A percentile compares a stretch with the other conserved stretches of the same genome.
phyloP scores from a whole-genome alignment of 2,329 filamentous ascomycete species.

The Curvularia sp. region DNA sequence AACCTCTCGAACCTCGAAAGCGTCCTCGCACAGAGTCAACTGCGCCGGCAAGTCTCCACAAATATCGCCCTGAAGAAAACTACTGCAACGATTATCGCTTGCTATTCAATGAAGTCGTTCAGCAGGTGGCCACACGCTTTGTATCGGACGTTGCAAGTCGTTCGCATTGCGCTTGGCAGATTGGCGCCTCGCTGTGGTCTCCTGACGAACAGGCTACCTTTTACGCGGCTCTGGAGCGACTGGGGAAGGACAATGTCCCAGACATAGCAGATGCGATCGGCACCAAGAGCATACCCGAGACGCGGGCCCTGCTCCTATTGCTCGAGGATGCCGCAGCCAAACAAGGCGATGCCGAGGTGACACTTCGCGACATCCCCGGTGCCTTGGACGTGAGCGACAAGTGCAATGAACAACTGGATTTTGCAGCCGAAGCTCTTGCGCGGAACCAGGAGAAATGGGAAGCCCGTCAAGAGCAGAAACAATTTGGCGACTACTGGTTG shows the following conservation, averaged over 20 bases:
- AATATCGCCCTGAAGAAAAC: constrained; percentile 45
- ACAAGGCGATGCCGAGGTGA: constrained; percentile 44
- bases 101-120: constrained; percentile 45
- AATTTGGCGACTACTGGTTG: constrained; percentile 71
- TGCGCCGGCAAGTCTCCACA: constrained; percentile 25
- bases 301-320: constrained; percentile 71
- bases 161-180: constrained; percentile 57
- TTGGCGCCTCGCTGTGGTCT: constrained; percentile 76
- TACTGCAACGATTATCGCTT: constrained; percentile 56
- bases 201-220: constrained; percentile 72
- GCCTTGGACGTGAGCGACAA: constrained; percentile 74
- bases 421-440: constrained; percentile 70
- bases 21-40: constrained; percentile 33
- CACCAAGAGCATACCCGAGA: constrained; percentile 77
- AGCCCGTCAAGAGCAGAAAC: constrained; percentile 63
- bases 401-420: constrained; percentile 71
- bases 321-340: constrained; percentile 61
- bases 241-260: constrained; percentile 68
- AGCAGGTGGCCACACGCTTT: constrained; percentile 28
- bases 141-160: constrained; percentile 5
- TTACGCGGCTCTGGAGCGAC: constrained; percentile 68
- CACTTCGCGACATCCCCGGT: constrained; percentile 67
- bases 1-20: constrained; percentile 31
- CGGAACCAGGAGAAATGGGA: constrained; percentile 70
- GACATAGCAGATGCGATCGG: constrained; percentile 69